Evolutionary conservation across 129 eudicot species (phyloP), one percentile per base, ranked within the genome.

Genomic region (Centaurea solstitialis): DNA sequence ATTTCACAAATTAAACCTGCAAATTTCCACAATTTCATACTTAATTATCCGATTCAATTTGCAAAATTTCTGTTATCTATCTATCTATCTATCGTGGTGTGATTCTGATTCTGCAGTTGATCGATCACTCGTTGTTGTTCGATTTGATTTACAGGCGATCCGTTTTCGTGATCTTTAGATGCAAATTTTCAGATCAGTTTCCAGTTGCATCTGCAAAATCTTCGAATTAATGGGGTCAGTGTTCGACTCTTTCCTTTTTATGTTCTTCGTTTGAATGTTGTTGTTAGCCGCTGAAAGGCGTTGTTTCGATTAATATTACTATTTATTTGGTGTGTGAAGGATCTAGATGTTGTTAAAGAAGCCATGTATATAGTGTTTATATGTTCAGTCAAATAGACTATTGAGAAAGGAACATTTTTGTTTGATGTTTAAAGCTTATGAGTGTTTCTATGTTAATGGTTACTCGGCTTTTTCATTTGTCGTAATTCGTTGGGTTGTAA

Each of bases 151-250:
- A 26, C 78, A 62, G 21, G 74, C 40, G 79, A 64, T 71, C 47
- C 67, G 40, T 24, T 39, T 23, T 1, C 57, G 6, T 70, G 59
- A 79, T 79, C 64, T 38, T 39, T 83, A 83, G 86, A 83, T 83
- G 86, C 86, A 72, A 83, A 77, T 83, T 77, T 66, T 83, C 74
- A 68, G 86, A 83, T 83, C 86, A 83, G 65, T 83, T 71, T 71
- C 82, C 26, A 64, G 50, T 70, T 83, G 79, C 86, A 45, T 83
- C 78, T 73, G 70, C 75, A 77, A 61, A 43, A 28, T 83, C 41
- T 6, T 83, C 45, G 74, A 83, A 77, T 77, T 83, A 20, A 83
- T 83, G 86, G 86, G 86, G 86, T 83, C 68, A 77, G 82, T 83
- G 78, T 83, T 77, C 38, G 72, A 72, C 86, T 82, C 53, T 43